phyloP scores from a whole-genome alignment of 140 eudicot species.

The Bidens hawaiensis region DNA sequence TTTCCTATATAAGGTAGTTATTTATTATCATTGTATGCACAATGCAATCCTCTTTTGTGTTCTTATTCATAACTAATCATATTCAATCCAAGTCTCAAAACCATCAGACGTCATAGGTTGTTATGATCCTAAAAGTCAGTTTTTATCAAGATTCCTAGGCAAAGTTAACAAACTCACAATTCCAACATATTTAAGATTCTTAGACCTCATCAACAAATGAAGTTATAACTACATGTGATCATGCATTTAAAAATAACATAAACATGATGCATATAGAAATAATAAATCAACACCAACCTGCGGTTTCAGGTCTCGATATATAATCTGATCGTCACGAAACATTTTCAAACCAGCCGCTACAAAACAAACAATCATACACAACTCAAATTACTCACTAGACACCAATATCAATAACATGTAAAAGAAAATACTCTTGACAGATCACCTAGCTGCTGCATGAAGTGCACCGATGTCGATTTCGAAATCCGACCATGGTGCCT shows the following conservation, averaged over 20 bases:
- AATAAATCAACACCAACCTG: slow-evolving; percentile 42
- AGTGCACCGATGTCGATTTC: slow-evolving; percentile 77
- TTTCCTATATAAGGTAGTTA: no score
- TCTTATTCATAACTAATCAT: no score
- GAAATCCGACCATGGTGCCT: slow-evolving; percentile 79
- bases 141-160: no score
- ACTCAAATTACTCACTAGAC: slow-evolving; percentile 15
- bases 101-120: no score
- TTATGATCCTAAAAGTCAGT: no score
- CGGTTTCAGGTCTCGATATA: slow-evolving; percentile 79
- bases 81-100: no score
- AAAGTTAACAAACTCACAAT: no score
- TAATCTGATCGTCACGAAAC: slow-evolving; percentile 78
- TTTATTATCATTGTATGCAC: no score
- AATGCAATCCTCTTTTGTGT: no score
- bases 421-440: neutral
- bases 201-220: no score
- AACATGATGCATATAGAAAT: slow-evolving; percentile 10
- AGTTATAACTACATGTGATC: slow-evolving; percentile 4
- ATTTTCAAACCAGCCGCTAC: slow-evolving; percentile 87
- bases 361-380: slow-evolving; percentile 14
- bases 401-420: neutral
- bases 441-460: slow-evolving; percentile 96
- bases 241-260: neutral
- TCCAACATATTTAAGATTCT: no score